Conservation (phyloP, 1,139 yeast genomes). For the Saccharomyces hybrid region DNA sequence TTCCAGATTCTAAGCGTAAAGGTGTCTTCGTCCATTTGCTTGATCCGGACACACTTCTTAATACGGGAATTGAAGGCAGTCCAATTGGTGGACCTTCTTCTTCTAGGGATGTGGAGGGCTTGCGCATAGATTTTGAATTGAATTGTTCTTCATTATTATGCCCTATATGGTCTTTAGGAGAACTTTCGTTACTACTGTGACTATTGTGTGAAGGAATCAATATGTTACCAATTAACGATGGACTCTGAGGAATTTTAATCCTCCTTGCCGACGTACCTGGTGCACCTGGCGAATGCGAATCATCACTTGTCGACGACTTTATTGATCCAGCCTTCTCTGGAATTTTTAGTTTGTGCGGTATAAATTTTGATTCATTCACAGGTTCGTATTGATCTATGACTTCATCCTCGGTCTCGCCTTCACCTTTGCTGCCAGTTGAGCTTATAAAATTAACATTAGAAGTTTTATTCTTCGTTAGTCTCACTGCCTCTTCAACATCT, state of each 20-base stretch:
- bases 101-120: not conserved
- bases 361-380: constrained; percentile 2
- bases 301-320: constrained; percentile 2
- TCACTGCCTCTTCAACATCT: constrained; percentile 18
- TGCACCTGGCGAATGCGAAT: not conserved
- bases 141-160: not conserved
- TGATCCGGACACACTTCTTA: constrained; percentile 10
- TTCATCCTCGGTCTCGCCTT: not conserved
- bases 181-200: not conserved
- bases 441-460: constrained; percentile 3
- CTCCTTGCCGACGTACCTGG: not conserved
- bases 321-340: constrained; percentile 10
- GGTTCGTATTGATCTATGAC: not conserved
- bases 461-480: constrained; percentile 8
- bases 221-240: constrained; percentile 13
- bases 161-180: not conserved
- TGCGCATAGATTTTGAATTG: not conserved
- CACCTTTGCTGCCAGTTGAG: not conserved
- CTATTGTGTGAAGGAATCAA: constrained; percentile 5
- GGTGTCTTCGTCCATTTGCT: constrained; percentile 11
- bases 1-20: not conserved
- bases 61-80: constrained; percentile 6
- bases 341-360: constrained; percentile 9
- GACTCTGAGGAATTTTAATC: constrained; percentile 5
- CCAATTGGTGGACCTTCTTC: not conserved